Conservation (phyloP, 805 yeast species). For the Saccharomyces paradoxus region DNA sequence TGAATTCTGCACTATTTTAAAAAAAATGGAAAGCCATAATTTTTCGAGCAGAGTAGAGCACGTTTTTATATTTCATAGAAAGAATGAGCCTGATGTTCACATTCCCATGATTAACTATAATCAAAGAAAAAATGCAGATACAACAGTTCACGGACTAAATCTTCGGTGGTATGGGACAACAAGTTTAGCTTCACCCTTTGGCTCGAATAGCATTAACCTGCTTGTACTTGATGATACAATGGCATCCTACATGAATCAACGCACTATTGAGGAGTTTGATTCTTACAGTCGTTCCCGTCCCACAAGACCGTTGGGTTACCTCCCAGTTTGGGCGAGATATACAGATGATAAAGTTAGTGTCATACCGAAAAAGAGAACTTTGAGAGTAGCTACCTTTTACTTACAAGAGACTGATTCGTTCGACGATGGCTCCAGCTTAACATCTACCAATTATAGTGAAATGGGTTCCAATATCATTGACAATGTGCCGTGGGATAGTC, state of each 20-base stretch:
- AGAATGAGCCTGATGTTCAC: slow-evolving; percentile 17
- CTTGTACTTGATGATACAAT: slow-evolving; percentile 29
- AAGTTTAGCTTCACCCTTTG: slow-evolving; percentile 29
- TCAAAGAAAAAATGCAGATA: slow-evolving; percentile 29
- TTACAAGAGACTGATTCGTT: slow-evolving; percentile 12
- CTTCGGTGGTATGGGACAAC: slow-evolving; percentile 37
- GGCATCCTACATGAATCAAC: slow-evolving; percentile 26
- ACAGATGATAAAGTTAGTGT: slow-evolving; percentile 20
- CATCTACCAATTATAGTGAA: neutral
- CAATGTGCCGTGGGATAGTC: slow-evolving; percentile 22
- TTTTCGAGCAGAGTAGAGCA: slow-evolving; percentile 24
- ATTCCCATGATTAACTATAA: slow-evolving; percentile 25
- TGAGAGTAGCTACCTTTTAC: slow-evolving; percentile 18
- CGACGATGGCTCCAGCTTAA: neutral
- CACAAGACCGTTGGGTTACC: slow-evolving; percentile 15
- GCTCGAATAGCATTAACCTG: slow-evolving; percentile 30
- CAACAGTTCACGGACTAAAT: slow-evolving; percentile 24
- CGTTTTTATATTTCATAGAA: slow-evolving; percentile 26
- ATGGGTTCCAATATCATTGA: neutral
- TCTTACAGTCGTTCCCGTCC: slow-evolving; percentile 2
- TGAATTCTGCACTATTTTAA: slow-evolving; percentile 30
- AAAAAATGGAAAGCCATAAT: slow-evolving; percentile 14
- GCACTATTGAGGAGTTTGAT: slow-evolving; percentile 11
- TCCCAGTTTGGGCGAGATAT: slow-evolving; percentile 28
- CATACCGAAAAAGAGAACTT: slow-evolving; percentile 23